Evolutionary conservation across 2,329 filamentous ascomycete genomes (phyloP).

Genomic region (Apiospora kogelbergensis): DNA sequence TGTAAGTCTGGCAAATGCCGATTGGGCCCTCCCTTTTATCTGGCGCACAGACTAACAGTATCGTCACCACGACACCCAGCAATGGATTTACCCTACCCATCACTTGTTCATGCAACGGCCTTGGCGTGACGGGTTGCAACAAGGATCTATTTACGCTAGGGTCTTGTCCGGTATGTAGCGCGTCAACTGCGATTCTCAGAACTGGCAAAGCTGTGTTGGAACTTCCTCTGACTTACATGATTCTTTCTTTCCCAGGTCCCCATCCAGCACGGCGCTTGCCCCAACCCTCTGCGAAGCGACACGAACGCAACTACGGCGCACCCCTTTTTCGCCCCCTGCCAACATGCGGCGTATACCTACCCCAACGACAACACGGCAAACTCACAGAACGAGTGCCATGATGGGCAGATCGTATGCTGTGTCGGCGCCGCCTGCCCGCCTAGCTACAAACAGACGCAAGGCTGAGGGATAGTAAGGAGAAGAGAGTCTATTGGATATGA

Average conservation of each 20-base stretch:
- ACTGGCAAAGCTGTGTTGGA: not conserved
- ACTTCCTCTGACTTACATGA: not conserved
- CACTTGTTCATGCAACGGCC: not conserved
- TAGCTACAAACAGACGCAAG: not conserved
- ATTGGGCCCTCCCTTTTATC: not conserved
- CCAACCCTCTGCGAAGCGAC: not conserved
- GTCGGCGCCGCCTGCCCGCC: not conserved
- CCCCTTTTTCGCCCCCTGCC: not conserved
- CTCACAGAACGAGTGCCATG: not conserved
- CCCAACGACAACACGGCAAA: not conserved
- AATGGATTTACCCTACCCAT: not conserved
- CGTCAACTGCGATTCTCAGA: fast-evolving
- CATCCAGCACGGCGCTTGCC: not conserved
- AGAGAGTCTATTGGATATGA: not conserved
- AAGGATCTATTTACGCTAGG: not conserved
- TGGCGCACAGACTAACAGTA: too few relatives aligned
- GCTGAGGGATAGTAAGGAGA: not conserved
- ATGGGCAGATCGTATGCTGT: not conserved
- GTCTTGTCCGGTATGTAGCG: not conserved
- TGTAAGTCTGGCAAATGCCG: not conserved
- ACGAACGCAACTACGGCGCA: not conserved
- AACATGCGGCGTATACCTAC: not conserved
- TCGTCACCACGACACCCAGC: not conserved
- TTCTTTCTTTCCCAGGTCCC: not conserved
- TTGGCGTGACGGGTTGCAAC: constrained; percentile 1